A percentile compares a stretch with the other conserved stretches of the same genome.
These are phyloP conservation scores for Cryptosporidium baileyi DNA, from an alignment of 169 alveolate genomes.

Conservation along the genomic window DNA sequence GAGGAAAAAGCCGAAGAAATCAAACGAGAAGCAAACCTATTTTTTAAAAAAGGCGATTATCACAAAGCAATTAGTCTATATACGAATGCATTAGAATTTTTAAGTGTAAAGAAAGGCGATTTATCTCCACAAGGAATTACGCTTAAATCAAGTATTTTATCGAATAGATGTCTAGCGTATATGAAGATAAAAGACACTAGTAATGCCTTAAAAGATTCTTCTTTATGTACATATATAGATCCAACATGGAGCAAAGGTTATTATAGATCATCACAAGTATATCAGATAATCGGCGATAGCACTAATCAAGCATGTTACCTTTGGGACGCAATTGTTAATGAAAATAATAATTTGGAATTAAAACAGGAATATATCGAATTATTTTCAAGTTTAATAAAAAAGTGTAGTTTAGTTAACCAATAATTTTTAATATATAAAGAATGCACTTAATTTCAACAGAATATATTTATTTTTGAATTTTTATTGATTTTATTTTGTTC, in stretches of 20 bases:
- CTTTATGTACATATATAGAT: slow-evolving; percentile 3
- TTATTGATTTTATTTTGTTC: slow-evolving; percentile 47
- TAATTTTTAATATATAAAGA: not conserved
- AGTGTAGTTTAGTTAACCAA: not conserved
- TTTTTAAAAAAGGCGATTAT: slow-evolving; percentile 17
- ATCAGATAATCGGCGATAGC: slow-evolving; percentile 9
- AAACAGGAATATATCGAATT: slow-evolving; percentile 23
- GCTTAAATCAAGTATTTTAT: slow-evolving; percentile 54
- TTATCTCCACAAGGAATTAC: slow-evolving; percentile 3
- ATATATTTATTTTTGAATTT: slow-evolving; percentile 3
- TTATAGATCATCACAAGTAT: slow-evolving; percentile 54
- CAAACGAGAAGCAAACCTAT: slow-evolving; percentile 31
- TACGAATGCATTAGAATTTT: slow-evolving; percentile 11
- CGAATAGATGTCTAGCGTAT: slow-evolving; percentile 39
- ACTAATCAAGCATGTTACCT: slow-evolving; percentile 54
- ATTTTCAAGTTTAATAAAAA: slow-evolving; percentile 23
- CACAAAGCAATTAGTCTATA: not conserved
- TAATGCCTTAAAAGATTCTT: slow-evolving; percentile 42
- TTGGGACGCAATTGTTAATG: slow-evolving; percentile 59
- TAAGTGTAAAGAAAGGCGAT: not conserved
- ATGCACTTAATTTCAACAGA: not conserved
- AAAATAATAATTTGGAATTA: not conserved
- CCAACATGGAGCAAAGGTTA: slow-evolving; percentile 67
- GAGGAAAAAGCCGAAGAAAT: slow-evolving; percentile 22
- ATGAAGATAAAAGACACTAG: slow-evolving; percentile 8